Evolutionary conservation across 176 grass and related monocot genomes (phyloP).

Genomic region (Oryza rufipogon): DNA sequence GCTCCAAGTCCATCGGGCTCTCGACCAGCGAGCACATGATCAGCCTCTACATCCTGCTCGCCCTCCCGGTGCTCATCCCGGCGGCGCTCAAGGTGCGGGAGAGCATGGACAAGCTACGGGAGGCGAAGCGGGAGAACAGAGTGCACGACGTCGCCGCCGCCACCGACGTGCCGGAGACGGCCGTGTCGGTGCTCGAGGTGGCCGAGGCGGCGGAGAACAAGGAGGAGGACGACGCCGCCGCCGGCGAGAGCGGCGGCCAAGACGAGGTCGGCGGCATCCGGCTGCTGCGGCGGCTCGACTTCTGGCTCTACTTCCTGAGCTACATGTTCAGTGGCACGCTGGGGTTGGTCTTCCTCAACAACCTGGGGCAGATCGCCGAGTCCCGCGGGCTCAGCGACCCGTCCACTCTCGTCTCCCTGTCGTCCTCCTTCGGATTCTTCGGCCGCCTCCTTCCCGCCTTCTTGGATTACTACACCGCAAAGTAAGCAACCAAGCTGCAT

Average conservation of each 20-base stretch:
- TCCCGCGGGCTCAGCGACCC: slow-evolving; percentile 58
- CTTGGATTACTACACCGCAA: slow-evolving; percentile 87
- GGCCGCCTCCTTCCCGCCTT: slow-evolving; percentile 91
- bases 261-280: slow-evolving; percentile 71
- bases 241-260: background rate
- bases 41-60: slow-evolving; percentile 68
- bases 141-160: slow-evolving; percentile 55
- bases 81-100: slow-evolving; percentile 47
- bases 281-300: slow-evolving; percentile 66
- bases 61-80: slow-evolving; percentile 69
- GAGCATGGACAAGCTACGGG: slow-evolving; percentile 46
- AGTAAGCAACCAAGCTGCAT: slow-evolving; percentile 45
- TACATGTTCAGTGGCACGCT: slow-evolving; percentile 94
- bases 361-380: slow-evolving; percentile 94
- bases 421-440: slow-evolving; percentile 96
- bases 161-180: slow-evolving; percentile 51
- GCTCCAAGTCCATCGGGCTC: slow-evolving; percentile 49
- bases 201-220: background rate
- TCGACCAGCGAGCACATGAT: slow-evolving; percentile 58
- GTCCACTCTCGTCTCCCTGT: slow-evolving; percentile 83
- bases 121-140: slow-evolving; percentile 63
- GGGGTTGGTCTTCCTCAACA: slow-evolving; percentile 94
- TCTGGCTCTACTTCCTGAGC: slow-evolving; percentile 95
- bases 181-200: slow-evolving; percentile 30
- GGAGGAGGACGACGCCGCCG: background rate